A percentile compares a stretch with the other conserved stretches of the same genome.
phyloP scores from a whole-genome alignment of 164 flowering plant genomes.

The Vitis rupestris region DNA sequence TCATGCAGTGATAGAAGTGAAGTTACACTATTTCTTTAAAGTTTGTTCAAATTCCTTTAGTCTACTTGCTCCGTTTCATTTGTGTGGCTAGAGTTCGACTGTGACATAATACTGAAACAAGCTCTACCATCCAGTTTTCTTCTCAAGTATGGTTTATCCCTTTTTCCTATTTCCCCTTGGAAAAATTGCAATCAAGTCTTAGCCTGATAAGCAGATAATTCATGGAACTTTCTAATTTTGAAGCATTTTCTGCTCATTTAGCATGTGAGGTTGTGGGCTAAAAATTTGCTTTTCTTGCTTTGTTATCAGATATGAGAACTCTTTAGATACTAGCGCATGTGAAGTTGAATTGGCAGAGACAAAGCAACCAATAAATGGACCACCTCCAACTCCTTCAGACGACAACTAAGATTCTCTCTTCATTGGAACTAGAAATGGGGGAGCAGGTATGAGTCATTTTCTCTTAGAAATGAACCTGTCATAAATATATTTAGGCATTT shows the following conservation, averaged over 20 bases:
- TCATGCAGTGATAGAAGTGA: no score
- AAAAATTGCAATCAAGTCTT: background rate
- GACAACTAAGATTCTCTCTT: background rate
- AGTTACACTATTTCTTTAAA: no score
- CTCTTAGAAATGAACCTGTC: background rate
- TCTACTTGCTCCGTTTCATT: no score
- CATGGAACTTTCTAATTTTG: background rate
- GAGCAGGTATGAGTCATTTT: background rate
- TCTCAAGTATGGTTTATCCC: background rate
- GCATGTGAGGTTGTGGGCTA: background rate
- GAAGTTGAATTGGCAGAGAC: slow-evolving; percentile 80
- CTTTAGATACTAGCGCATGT: slow-evolving; percentile 27
- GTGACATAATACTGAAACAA: no score
- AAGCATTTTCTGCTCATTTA: background rate
- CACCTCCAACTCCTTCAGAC: slow-evolving; percentile 14
- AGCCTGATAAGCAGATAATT: background rate
- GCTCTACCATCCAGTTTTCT: no score
- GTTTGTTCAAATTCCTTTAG: no score
- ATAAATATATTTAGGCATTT: background rate
- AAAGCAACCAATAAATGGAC: slow-evolving; percentile 21
- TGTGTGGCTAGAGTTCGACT: no score
- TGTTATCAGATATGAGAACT: slow-evolving; percentile 45
- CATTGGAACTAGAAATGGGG: background rate
- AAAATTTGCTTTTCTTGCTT: background rate
- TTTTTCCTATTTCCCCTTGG: background rate